Base-by-base conservation (phyloP, 768 basidiomycete species). In the Mycena albidolilacea region DNA sequence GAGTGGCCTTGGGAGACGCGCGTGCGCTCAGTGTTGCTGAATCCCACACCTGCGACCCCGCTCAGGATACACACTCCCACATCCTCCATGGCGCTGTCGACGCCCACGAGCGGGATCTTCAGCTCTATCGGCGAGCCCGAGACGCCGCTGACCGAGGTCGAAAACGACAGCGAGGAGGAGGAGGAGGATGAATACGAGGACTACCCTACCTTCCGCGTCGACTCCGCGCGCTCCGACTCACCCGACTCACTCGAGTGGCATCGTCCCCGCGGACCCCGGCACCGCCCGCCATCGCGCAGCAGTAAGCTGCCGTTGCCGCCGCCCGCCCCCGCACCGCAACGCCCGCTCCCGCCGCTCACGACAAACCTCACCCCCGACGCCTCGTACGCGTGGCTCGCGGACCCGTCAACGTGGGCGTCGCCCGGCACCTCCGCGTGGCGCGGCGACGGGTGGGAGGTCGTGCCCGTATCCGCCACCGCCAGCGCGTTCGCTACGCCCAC, bases 1-100 rank as follows among this genome's bases (percentile, higher is more conserved):
- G 64, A 72, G 35, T 75, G 75, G 75, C 67, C 75, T 39, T 75
- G 75, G 75, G 75, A 75, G 57, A 70, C 75, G 12, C 71, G 75
- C 14, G 69, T 75, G 55, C 75, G 75, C 46, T 37, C 75, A 21
- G 71, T 75, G 43, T 69, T 72, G 4, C 46, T 75, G 38, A 64
- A 70, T 57, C 75, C 50, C 38, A 17, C 59, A 11, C 58, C 65
- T 0, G 30, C 23, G 9, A 9, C 67, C 35, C 61, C 75, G 11
- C 60, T 66, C 23, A 37, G 68, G n/a, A 37, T 60, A 17, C 55
- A 17, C n/a, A 71, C 70, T 1, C 59, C 67, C 52, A 64, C 67
- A 14, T 69, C 74, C 35, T 58, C 55, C 30, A 7, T 64, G 39
- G 23, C 52, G 23, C 19, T 67, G 11, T 69, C 74, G 37, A 72